phyloP scores from a whole-genome alignment of 75 land plant genomes.

The Pinus taeda region DNA sequence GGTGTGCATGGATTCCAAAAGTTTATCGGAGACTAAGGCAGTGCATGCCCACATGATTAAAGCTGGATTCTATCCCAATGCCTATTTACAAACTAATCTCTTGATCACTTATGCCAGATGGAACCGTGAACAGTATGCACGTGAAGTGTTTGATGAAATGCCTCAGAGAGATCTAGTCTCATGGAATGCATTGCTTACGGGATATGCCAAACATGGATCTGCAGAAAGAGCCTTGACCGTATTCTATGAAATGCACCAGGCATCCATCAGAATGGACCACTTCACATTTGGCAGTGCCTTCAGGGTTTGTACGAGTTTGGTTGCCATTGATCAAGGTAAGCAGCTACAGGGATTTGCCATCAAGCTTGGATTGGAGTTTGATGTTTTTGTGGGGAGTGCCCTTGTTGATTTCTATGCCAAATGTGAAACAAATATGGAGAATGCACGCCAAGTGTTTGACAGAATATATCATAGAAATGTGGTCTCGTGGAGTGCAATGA shows the following conservation, averaged over 20 bases:
- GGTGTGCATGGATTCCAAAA: too few relatives aligned
- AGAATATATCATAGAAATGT: slow-evolving; percentile 31
- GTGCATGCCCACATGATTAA: too few relatives aligned
- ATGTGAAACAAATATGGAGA: slow-evolving; percentile 17
- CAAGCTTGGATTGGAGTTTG: slow-evolving; percentile 49
- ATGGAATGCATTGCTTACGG: slow-evolving; percentile 48
- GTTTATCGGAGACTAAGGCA: too few relatives aligned
- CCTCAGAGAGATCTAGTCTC: slow-evolving; percentile 45
- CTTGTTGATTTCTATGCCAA: slow-evolving; percentile 51
- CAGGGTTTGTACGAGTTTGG: slow-evolving; percentile 33
- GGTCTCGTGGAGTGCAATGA: slow-evolving; percentile 52
- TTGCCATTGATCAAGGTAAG: slow-evolving; percentile 20
- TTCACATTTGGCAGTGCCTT: slow-evolving; percentile 54
- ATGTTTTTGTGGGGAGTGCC: slow-evolving; percentile 44
- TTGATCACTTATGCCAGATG: not conserved
- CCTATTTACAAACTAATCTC: not conserved
- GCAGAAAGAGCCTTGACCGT: slow-evolving; percentile 27
- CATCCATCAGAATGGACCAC: slow-evolving; percentile 30
- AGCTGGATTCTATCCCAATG: not conserved
- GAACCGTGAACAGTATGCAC: slow-evolving; percentile 22
- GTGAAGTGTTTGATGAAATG: slow-evolving; percentile 35
- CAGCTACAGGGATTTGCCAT: slow-evolving; percentile 34
- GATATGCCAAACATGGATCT: slow-evolving; percentile 20
- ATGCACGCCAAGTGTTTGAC: slow-evolving; percentile 28
- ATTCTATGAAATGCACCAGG: slow-evolving; percentile 30